These are phyloP conservation scores for Elymus sibiricus DNA, from an alignment of 176 grass and related monocot genomes.

Conservation along the genomic window DNA sequence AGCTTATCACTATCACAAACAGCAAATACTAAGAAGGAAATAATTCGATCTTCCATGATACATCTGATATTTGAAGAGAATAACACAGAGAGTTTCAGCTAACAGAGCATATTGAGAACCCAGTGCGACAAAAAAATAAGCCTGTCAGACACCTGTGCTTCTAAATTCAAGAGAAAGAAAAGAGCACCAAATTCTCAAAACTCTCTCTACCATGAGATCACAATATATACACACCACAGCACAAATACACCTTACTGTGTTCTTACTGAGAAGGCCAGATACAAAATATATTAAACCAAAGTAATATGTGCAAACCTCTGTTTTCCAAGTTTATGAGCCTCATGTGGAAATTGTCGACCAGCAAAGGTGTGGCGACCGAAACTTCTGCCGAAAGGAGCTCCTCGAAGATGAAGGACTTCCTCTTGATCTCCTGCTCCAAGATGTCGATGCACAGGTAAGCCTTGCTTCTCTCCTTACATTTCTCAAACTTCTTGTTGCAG, in stretches of 20 bases:
- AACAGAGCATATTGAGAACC: not conserved
- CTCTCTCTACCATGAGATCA: not conserved
- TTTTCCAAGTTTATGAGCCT: constrained; percentile 71
- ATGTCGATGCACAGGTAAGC: constrained; percentile 71
- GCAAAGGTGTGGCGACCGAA: constrained; percentile 45
- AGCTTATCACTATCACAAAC: not conserved
- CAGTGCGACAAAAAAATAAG: not conserved
- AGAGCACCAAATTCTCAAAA: not conserved
- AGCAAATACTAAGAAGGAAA: not conserved
- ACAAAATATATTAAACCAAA: constrained; percentile 3
- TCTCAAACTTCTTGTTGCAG: constrained; percentile 35
- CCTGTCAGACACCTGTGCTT: not conserved
- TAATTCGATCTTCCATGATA: not conserved
- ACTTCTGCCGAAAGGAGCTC: constrained; percentile 26
- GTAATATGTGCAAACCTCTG: constrained; percentile 49
- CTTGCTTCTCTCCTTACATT: constrained; percentile 52
- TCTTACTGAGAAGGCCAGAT: not conserved
- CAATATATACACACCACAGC: not conserved
- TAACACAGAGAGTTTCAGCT: not conserved
- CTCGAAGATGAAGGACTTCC: constrained; percentile 21
- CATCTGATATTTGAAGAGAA: not conserved
- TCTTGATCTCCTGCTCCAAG: constrained; percentile 57
- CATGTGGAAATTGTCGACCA: constrained; percentile 65
- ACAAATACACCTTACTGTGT: not conserved
- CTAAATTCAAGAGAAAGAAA: not conserved